Conservation (phyloP, 768 basidiomycete genomes). For the Pleurotus cornucopiae region DNA sequence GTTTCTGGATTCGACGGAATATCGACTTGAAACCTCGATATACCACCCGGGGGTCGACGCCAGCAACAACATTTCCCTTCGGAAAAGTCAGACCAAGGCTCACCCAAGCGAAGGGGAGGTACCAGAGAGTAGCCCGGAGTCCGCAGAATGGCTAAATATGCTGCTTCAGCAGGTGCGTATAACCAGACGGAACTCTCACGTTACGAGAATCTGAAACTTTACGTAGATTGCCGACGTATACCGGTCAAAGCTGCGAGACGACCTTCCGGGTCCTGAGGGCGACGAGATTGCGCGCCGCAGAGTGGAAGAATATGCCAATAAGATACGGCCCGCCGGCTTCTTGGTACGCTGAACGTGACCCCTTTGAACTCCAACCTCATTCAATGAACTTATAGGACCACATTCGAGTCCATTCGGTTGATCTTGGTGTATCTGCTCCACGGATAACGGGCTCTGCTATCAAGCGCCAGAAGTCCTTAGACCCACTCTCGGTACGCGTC, state of each 20-base stretch:
- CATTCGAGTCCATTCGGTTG: conserved; percentile 80
- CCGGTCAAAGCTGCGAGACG: conserved; percentile 71
- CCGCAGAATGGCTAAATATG: conserved; percentile 88
- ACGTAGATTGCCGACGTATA: conserved; percentile 68
- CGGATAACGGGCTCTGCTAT: conserved; percentile 67
- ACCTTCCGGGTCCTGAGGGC: conserved; percentile 65
- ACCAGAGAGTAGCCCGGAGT: conserved; percentile 45
- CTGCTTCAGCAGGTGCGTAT: conserved; percentile 70
- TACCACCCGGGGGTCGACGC: conserved; percentile 56
- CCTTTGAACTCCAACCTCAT: background rate
- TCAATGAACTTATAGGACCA: conserved; percentile 53
- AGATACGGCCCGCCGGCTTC: conserved; percentile 63
- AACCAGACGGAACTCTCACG: background rate
- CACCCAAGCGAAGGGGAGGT: conserved; percentile 19
- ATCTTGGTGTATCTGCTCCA: conserved; percentile 81
- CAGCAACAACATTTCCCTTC: conserved; percentile 36
- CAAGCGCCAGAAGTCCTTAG: conserved; percentile 24
- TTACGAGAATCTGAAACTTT: background rate
- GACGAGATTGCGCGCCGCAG: conserved; percentile 78
- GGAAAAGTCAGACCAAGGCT: conserved; percentile 27
- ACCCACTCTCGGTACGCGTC: conserved; percentile 25
- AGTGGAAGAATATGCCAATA: conserved; percentile 81
- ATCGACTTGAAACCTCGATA: conserved; percentile 48
- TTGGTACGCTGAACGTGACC: conserved; percentile 41
- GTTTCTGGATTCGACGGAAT: conserved; percentile 78